Evolutionary conservation across 805 yeast genomes (phyloP).

Genomic region (Schwanniomyces vanrijiae): DNA sequence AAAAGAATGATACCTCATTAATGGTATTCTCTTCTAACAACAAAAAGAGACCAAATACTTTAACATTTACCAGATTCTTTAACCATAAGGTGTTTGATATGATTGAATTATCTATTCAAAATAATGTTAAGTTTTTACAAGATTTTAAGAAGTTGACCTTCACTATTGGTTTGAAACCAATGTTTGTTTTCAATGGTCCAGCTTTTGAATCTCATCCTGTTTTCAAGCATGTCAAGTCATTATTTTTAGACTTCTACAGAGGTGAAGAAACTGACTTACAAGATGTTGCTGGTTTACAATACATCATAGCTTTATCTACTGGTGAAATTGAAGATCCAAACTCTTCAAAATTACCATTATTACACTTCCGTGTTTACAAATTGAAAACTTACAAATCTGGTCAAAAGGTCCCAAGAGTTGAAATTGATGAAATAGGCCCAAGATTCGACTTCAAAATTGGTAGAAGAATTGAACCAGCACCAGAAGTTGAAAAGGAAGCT

Average conservation of each 20-base stretch:
- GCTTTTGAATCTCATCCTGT: conserved; percentile 88
- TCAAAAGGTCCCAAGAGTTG: conserved; percentile 91
- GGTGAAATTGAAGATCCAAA: conserved; percentile 76
- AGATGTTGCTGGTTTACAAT: conserved; percentile 94
- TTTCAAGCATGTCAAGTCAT: conserved; percentile 79
- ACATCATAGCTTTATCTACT: conserved; percentile 78
- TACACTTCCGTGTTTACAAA: conserved; percentile 88
- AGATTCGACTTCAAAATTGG: conserved; percentile 92
- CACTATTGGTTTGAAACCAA: conserved; percentile 87
- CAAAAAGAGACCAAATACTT: conserved; percentile 90
- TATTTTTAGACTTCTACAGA: conserved; percentile 87
- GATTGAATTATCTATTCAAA: conserved; percentile 80
- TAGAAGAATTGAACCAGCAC: conserved; percentile 74
- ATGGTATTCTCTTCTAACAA: conserved; percentile 76
- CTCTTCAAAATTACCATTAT: conserved; percentile 69
- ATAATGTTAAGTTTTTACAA: conserved; percentile 62
- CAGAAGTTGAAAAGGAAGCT: conserved; percentile 92
- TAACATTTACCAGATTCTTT: conserved; percentile 87
- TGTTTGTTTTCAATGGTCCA: conserved; percentile 91
- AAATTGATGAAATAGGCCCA: conserved; percentile 93
- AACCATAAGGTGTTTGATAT: conserved; percentile 89
- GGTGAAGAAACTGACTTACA: conserved; percentile 79
- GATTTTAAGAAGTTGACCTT: conserved; percentile 84
- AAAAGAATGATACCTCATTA: conserved; percentile 89
- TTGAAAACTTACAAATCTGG: conserved; percentile 78